Evolutionary conservation across 169 alveolate genomes (phyloP).

Genomic region (Plasmodium inui): DNA sequence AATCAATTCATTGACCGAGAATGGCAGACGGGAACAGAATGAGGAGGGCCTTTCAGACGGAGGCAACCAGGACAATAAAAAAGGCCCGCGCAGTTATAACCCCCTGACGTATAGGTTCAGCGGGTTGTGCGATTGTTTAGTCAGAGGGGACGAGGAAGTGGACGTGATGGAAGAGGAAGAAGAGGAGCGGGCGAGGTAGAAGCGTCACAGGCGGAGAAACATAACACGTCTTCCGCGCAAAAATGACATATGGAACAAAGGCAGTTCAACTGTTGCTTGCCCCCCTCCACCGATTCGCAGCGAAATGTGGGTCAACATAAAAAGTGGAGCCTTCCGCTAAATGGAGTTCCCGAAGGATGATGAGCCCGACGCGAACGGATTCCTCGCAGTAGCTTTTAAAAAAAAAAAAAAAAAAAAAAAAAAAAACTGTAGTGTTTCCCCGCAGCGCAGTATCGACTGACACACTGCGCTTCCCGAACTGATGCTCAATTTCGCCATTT

Average conservation of each 20-base stretch:
- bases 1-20: background rate
- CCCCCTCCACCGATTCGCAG: background rate
- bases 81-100: background rate
- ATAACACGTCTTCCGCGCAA: background rate
- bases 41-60: background rate
- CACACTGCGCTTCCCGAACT: background rate
- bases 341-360: background rate
- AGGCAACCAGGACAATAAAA: background rate
- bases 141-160: background rate
- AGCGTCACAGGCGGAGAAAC: background rate
- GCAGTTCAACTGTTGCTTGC: background rate
- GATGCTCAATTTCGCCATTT: background rate
- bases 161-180: background rate
- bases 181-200: background rate
- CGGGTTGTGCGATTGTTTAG: background rate
- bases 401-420: too few species aligned
- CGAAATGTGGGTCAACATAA: background rate
- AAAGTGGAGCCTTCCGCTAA: background rate
- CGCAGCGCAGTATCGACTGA: background rate
- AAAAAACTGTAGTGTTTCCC: background rate
- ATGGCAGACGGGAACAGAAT: background rate
- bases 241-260: background rate
- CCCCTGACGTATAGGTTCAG: background rate
- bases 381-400: background rate
- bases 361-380: background rate